Base-by-base conservation (phyloP, 805 yeast genomes). In the Jamesozyma rosinii region DNA sequence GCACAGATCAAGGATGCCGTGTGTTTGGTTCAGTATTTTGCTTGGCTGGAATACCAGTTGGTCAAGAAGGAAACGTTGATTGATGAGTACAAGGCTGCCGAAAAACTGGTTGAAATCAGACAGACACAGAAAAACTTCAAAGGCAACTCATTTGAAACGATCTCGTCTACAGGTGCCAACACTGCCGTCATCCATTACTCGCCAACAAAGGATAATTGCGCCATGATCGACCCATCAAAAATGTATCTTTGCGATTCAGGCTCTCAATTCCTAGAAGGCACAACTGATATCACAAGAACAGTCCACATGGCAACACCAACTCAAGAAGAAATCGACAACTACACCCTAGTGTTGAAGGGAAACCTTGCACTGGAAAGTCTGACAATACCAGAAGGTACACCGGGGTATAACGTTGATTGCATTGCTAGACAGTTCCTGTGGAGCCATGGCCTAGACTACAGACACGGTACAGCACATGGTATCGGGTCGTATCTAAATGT, bases 381-480 rank as follows among this genome's bases (percentile, higher is more conserved):
- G 3, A 76, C 77, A 19, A 86, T 92, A 65, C 92, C 92, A 3
- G 77, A 75, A 42, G 81, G 82, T 4, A 75, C 85, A 1, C 75
- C 83, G 9, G 95, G 96, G 0, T 73, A 75, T 43, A 74, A 77
- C 55, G 75, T 92, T 29, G 98, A 92, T 58, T 68, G 78, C 0
- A 69, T 88, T 41, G 95, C 96, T 0, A 73, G 98, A 49, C 88
- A 82, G 61, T 81, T 76, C 41, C 66, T 92, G 46, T 84, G 94
- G 88, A 69, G 76, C 33, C 71, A 77, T 41, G 97, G 97, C 0
- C 68, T 86, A 39, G 92, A 85, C 59, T 92, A 84, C 60, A 76
- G 81, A 49, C 98, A 92, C 63, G 97, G 98, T 9, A 87, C 97
- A 0, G 96, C 97, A 1, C 98, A 92, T 63, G 98, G 98, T 4